Conservation (phyloP, 1,284 basidiomycete genomes). For the Malassezia cuniculi region DNA sequence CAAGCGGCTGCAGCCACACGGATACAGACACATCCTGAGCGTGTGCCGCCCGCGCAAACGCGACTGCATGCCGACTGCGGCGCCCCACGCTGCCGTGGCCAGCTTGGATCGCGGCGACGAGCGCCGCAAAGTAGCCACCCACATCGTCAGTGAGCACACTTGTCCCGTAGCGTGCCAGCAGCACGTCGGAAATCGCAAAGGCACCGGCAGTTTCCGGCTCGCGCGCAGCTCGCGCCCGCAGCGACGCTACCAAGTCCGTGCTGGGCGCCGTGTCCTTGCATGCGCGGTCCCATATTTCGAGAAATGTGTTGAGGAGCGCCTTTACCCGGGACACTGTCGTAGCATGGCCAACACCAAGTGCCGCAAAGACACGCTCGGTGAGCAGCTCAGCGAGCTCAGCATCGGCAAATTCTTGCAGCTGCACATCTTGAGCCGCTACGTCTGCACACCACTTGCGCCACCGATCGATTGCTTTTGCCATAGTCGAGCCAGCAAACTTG, state of each 20-base stretch:
- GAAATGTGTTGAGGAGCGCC: neutral
- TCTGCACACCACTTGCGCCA: neutral
- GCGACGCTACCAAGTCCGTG: neutral
- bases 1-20: conserved; percentile 5
- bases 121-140: conserved; percentile 1
- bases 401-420: neutral
- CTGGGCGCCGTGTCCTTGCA: neutral
- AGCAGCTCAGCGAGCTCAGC: neutral
- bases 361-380: neutral
- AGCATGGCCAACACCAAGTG: neutral
- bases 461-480: conserved; percentile 8
- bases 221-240: neutral
- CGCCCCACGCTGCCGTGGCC: conserved; percentile 8
- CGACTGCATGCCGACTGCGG: conserved; percentile 6
- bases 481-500: conserved; percentile 3
- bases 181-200: neutral
- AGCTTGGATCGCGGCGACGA: conserved; percentile 8
- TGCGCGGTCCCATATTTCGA: conserved; percentile 1
- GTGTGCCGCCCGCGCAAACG: conserved; percentile 1
- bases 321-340: conserved; percentile 5
- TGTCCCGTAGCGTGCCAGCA: conserved; percentile 3
- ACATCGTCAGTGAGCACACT: neutral
- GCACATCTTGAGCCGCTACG: neutral
- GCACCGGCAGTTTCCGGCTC: neutral
- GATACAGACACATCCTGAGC: too few species aligned